These are phyloP conservation scores for Tieghemostelium lacteum DNA, from an alignment of 78 protist species.

Conservation along the genomic window DNA sequence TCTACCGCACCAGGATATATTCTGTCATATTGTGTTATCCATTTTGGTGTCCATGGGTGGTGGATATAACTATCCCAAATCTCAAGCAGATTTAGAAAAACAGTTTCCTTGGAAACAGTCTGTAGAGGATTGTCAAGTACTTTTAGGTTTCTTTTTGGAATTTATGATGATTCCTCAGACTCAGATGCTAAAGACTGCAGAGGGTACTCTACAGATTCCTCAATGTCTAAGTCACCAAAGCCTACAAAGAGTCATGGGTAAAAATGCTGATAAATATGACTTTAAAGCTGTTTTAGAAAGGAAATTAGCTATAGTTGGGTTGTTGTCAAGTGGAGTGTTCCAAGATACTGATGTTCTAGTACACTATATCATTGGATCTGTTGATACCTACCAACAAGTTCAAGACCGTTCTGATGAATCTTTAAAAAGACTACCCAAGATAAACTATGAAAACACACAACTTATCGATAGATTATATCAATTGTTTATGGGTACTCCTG, in stretches of 20 bases:
- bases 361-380: conserved; percentile 7
- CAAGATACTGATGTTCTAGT: conserved; percentile 16
- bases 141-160: conserved; percentile 49
- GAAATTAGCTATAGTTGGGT: conserved; percentile 15
- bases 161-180: conserved; percentile 26
- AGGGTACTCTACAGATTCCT: conserved; percentile 17
- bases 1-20: conserved; percentile 53
- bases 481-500: conserved; percentile 10
- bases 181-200: neutral
- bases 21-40: conserved; percentile 58
- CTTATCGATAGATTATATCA: conserved; percentile 3
- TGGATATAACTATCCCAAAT: conserved; percentile 2
- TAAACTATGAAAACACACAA: conserved; percentile 15
- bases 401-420: conserved; percentile 30
- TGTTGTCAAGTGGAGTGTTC: neutral
- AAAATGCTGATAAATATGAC: conserved; percentile 47
- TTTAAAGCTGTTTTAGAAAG: conserved; percentile 30
- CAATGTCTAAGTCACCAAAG: conserved; percentile 25
- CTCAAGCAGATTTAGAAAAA: conserved; percentile 20
- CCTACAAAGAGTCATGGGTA: conserved; percentile 59
- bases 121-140: conserved; percentile 24
- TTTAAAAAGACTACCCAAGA: conserved; percentile 32
- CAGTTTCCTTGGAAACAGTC: neutral
- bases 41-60: neutral
- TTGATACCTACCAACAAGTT: conserved; percentile 17